Base-by-base conservation (phyloP, 139 green algal species). In the Pleodorina starrii region DNA sequence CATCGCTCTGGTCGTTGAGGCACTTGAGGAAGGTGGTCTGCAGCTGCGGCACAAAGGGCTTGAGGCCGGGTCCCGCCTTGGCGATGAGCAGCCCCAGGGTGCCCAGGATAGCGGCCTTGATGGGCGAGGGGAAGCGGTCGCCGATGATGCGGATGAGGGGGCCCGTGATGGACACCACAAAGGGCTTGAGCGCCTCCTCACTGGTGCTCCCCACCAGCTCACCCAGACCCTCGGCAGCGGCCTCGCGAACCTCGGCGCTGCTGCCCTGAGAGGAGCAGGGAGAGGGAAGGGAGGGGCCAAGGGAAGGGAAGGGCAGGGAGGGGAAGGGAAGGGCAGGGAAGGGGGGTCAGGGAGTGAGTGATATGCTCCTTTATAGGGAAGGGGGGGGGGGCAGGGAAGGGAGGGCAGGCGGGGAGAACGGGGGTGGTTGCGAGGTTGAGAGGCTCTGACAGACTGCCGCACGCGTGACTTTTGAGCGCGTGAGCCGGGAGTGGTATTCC, bases 21-120 rank as follows among this genome's bases (percentile, higher is more conserved):
- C 97, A 99, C 93, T 99, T 99, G 59, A 99, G 86, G 94, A 99
- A 99, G 19, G 97, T 99, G 63, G 98, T 99, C 93, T 99, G 98
- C 80, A 99, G 95, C 94, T 99, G 97, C n/a, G 98, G 96, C 86
- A 99, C 95, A 89, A 99, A 99, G 17, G 97, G 97, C 93, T 98
- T 98, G 35, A 99, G 94, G 5, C 91, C 95, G 27, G 94, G n/a
- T 12, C 98, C 97, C 10, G 94, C 97, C 86, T 98, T 97, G 77
- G 42, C 59, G 77, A 99, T 97, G 50, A 99, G 92, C 66, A 97
- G 74, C 44, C 94, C 96, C 71, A 99, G 94, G 5, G 97, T 98
- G 35, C 87, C 84, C 54, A 99, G 91, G 84, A 99, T 98, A 74
- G 98, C 97, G 0, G 93, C 94, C 93, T 98, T 98, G 82, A 97